Percentiles rank a stretch among this genome's conserved stretches.
phyloP scores from a whole-genome alignment of 2,329 filamentous ascomycete genomes.

The Aspergillus udagawae region DNA sequence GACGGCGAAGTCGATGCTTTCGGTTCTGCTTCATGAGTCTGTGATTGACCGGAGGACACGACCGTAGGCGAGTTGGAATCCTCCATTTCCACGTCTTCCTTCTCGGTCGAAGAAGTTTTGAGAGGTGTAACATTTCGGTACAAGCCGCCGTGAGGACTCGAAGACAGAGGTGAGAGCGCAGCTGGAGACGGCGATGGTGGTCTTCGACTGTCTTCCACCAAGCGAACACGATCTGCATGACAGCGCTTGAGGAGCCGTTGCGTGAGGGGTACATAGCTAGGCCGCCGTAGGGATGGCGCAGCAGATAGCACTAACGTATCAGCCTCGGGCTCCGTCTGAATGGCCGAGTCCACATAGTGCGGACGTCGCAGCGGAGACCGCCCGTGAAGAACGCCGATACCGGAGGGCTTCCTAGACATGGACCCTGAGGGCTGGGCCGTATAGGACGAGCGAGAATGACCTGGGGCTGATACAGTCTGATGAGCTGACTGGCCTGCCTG shows the following conservation, averaged over 20 bases:
- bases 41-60: conserved; percentile 12
- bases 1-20: background rate
- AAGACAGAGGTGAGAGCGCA: conserved; percentile 10
- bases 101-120: conserved; percentile 7
- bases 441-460: conserved; percentile 35
- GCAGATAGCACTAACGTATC: conserved; percentile 21
- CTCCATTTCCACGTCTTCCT: conserved; percentile 46
- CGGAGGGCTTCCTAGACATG: conserved; percentile 27
- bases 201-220: conserved; percentile 28
- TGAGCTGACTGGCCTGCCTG: too few relatives aligned
- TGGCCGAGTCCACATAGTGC: conserved; percentile 39
- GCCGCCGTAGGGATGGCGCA: conserved; percentile 19
- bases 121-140: conserved; percentile 8
- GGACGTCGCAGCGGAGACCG: conserved; percentile 25
- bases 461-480: conserved; percentile 29
- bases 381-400: conserved; percentile 23
- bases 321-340: conserved; percentile 44
- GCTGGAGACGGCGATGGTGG: conserved; percentile 12
- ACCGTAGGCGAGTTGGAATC: conserved; percentile 32
- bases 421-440: conserved; percentile 24
- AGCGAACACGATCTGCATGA: conserved; percentile 36
- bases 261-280: conserved; percentile 38
- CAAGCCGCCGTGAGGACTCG: conserved; percentile 8
- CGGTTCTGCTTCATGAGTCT: conserved; percentile 5
- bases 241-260: conserved; percentile 42